phyloP scores from a whole-genome alignment of 768 basidiomycete species.

The Lactifluus volemus region DNA sequence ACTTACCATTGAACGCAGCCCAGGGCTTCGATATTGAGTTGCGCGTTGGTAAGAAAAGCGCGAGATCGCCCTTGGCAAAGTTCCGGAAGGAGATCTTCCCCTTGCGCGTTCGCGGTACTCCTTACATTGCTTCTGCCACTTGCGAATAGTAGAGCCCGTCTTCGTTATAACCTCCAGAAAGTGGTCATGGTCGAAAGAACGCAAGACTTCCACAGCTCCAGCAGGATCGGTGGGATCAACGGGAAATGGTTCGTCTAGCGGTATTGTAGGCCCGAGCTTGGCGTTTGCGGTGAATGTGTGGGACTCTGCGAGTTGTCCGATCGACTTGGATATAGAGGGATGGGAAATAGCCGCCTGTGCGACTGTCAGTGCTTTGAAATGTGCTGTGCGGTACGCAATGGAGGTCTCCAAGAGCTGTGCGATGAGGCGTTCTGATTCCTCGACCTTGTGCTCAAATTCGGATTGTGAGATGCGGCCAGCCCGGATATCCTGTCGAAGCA shows the following conservation, averaged over 20 bases:
- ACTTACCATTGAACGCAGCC: conserved; percentile 95
- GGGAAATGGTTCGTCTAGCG: conserved; percentile 55
- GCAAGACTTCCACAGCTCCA: conserved; percentile 59
- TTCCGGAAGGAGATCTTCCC: conserved; percentile 96
- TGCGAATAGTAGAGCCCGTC: conserved; percentile 78
- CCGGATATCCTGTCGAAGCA: conserved; percentile 66
- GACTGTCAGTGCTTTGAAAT: conserved; percentile 59
- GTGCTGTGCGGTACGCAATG: conserved; percentile 66
- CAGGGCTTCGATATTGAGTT: conserved; percentile 91
- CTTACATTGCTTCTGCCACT: conserved; percentile 97
- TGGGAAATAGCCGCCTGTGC: conserved; percentile 48
- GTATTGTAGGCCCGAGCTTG: conserved; percentile 45
- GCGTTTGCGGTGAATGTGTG: conserved; percentile 26
- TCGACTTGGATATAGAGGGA: conserved; percentile 40
- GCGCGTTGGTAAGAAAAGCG: conserved; percentile 90
- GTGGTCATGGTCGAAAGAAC: conserved; percentile 74
- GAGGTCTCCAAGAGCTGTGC: conserved; percentile 80
- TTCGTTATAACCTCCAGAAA: conserved; percentile 80
- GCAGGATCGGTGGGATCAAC: conserved; percentile 70
- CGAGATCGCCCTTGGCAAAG: conserved; percentile 91
- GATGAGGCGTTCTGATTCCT: conserved; percentile 57
- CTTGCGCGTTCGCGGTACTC: conserved; percentile 89
- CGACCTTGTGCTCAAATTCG: conserved; percentile 57
- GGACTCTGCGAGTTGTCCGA: conserved; percentile 33
- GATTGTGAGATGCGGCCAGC: conserved; percentile 60